Conservation (phyloP, 208 protist genomes). For the Vickermania spadyakhi region DNA sequence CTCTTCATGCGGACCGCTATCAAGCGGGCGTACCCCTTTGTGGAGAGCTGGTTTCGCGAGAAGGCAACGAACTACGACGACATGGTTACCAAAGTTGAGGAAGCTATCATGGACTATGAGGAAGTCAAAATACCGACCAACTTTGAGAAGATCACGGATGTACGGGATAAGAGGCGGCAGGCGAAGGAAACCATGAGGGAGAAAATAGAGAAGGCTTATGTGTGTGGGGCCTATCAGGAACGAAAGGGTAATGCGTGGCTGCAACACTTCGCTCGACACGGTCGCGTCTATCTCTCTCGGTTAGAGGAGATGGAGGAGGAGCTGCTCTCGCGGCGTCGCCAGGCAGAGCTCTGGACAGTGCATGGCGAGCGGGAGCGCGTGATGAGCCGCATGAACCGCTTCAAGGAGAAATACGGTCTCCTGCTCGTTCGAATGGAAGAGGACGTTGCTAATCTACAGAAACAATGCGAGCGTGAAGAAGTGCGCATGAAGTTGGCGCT, state of each 20-base stretch:
- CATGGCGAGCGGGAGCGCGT: slow-evolving; percentile 19
- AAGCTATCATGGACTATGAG: background rate
- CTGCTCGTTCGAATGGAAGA: slow-evolving; percentile 7
- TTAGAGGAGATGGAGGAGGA: slow-evolving; percentile 20
- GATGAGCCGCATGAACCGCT: slow-evolving; percentile 9
- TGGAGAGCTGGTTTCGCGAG: slow-evolving; percentile 20
- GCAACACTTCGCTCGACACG: slow-evolving; percentile 8
- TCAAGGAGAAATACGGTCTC: slow-evolving; percentile 10
- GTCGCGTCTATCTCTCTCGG: slow-evolving; percentile 10
- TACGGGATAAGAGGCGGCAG: slow-evolving; percentile 3
- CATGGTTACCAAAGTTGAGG: background rate
- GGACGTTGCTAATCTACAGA: slow-evolving; percentile 7
- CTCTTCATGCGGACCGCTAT: slow-evolving; percentile 23
- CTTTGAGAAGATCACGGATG: slow-evolving; percentile 1
- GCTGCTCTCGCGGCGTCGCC: slow-evolving; percentile 11
- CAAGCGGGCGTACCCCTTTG: slow-evolving; percentile 24
- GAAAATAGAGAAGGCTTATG: background rate
- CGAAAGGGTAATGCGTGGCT: slow-evolving; percentile 4
- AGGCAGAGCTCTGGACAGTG: slow-evolving; percentile 24
- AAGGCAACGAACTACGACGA: slow-evolving; percentile 10
- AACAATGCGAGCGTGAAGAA: slow-evolving; percentile 12
- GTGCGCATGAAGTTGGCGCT: slow-evolving; percentile 19
- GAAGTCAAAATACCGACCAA: background rate
- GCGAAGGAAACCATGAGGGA: background rate
- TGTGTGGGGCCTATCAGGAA: slow-evolving; percentile 5